A percentile compares a stretch with the other conserved stretches of the same genome.
Evolutionary conservation across 78 protist genomes (phyloP).

Genomic region (Guillardia theta): DNA sequence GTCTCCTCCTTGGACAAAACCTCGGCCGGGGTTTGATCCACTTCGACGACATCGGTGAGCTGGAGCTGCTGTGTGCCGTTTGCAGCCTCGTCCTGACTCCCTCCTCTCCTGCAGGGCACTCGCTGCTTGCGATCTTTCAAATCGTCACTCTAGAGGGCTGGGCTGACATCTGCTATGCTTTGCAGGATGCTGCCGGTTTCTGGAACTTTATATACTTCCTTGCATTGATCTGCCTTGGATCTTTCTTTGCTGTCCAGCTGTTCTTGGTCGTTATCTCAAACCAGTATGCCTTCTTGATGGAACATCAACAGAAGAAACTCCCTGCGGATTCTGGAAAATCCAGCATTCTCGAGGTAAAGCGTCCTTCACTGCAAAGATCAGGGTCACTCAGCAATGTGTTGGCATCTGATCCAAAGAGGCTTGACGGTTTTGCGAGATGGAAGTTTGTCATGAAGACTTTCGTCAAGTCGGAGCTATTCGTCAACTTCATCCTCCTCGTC

Average conservation of each 20-base stretch:
- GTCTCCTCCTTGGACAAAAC: not conserved
- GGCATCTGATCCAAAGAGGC: too few relatives aligned
- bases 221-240: not conserved
- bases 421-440: too few relatives aligned
- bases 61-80: too few relatives aligned
- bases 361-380: too few relatives aligned
- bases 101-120: too few relatives aligned
- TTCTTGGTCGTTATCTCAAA: slow-evolving; percentile 8
- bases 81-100: too few relatives aligned
- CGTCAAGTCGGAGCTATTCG: not conserved
- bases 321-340: too few relatives aligned
- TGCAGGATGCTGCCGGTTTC: not conserved
- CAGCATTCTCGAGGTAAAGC: too few relatives aligned
- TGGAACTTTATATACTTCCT: not conserved
- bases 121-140: not conserved
- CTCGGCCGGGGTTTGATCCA: not conserved
- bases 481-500: not conserved
- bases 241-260: slow-evolving; percentile 9
- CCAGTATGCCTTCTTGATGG: too few relatives aligned
- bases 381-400: too few relatives aligned
- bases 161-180: not conserved
- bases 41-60: not conserved
- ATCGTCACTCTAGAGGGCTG: slow-evolving; percentile 1
- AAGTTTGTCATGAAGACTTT: not conserved
- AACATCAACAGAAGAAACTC: too few relatives aligned